Percentiles rank a stretch among this genome's conserved stretches.
phyloP scores from a whole-genome alignment of 1,284 basidiomycete species.

The Lignosus rhinocerotis region DNA sequence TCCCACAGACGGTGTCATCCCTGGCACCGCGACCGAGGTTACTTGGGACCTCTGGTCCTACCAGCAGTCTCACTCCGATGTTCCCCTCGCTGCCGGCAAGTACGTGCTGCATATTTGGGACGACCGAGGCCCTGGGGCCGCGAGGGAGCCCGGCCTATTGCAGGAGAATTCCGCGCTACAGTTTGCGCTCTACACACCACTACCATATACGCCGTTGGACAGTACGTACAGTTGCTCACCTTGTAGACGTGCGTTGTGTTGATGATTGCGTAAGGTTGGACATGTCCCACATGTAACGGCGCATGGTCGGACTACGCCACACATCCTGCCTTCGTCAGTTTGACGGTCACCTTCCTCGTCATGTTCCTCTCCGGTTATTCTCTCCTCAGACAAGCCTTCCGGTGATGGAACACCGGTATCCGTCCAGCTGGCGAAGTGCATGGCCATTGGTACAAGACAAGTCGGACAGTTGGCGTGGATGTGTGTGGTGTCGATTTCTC shows the following conservation, averaged over 20 bases:
- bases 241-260: constrained; percentile 6
- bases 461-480: constrained; percentile 1
- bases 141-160: constrained; percentile 65
- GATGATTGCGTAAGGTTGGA: constrained; percentile 60
- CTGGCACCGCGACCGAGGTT: constrained; percentile 68
- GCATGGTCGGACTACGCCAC: constrained; percentile 48
- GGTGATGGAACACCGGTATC: constrained; percentile 9
- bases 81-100: constrained; percentile 70
- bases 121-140: constrained; percentile 67
- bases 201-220: constrained; percentile 70
- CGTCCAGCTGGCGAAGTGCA: not conserved
- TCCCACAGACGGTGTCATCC: constrained; percentile 72
- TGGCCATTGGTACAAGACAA: not conserved
- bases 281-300: constrained; percentile 67
- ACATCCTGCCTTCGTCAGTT: constrained; percentile 66
- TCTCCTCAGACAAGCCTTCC: constrained; percentile 47
- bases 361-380: constrained; percentile 74
- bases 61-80: constrained; percentile 63
- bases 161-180: constrained; percentile 67
- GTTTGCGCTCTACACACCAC: constrained; percentile 88
- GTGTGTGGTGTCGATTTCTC: constrained; percentile 10
- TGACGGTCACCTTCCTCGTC: constrained; percentile 69
- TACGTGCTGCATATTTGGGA: constrained; percentile 84
- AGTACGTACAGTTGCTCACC: constrained; percentile 43
- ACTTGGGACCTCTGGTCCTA: constrained; percentile 84